Conservation (phyloP, 2,329 filamentous ascomycete genomes). For the Leptographium flavum region DNA sequence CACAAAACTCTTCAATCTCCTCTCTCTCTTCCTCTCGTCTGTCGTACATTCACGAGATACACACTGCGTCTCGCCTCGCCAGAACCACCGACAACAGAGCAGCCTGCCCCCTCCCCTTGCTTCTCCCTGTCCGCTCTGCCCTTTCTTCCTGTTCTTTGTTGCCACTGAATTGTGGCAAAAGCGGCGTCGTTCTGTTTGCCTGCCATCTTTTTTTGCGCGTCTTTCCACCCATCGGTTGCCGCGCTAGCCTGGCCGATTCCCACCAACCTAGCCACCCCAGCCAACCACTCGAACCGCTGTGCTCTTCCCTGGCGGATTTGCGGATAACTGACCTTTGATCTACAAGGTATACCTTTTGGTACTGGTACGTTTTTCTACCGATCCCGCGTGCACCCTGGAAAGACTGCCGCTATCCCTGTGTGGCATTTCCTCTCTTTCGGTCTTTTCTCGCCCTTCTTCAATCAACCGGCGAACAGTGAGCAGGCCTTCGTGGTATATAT, state of each 20-base stretch:
- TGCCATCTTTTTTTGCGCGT: not conserved
- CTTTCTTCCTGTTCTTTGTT: not conserved
- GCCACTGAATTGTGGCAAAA: not conserved
- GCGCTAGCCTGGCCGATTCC: not conserved
- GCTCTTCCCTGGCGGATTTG: not conserved
- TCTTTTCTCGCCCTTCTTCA: too few species aligned
- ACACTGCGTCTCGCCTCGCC: constrained; percentile 1
- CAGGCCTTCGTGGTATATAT: constrained; percentile 4
- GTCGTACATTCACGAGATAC: not conserved
- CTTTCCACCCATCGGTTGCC: not conserved
- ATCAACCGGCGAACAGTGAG: not conserved
- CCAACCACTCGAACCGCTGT: not conserved
- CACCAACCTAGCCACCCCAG: too few species aligned
- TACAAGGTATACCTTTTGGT: too few species aligned
- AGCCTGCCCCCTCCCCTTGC: not conserved
- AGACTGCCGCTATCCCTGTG: not conserved
- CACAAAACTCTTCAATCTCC: constrained; percentile 1
- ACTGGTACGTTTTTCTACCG: constrained; percentile 2
- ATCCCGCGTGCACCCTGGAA: not conserved
- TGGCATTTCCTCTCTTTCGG: too few species aligned
- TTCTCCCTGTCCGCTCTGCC: too few species aligned
- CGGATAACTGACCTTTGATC: not conserved
- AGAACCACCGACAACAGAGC: not conserved
- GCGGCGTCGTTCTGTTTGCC: not conserved
- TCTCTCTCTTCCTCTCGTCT: not conserved